These are phyloP conservation scores for Schwanniomyces pseudopolymorphus DNA, from an alignment of 805 yeast genomes.

Conservation along the genomic window DNA sequence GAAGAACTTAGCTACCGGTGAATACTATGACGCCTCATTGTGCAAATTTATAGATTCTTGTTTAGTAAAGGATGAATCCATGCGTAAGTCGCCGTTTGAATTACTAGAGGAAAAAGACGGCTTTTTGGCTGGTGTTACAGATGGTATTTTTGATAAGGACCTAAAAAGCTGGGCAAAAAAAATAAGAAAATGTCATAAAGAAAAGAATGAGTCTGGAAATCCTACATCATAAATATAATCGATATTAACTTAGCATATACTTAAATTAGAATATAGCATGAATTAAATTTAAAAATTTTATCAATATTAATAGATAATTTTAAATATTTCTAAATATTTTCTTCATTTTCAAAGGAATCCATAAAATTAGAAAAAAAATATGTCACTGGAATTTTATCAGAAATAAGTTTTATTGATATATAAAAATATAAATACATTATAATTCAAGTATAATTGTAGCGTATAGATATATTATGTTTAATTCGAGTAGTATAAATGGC, in stretches of 20 bases:
- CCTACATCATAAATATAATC: neutral
- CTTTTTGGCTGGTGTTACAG: conserved; percentile 30
- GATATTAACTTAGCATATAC: neutral
- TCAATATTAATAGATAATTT: neutral
- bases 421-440: no score
- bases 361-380: no score
- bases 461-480: no score
- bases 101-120: conserved; percentile 42
- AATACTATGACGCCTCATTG: conserved; percentile 45
- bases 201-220: conserved; percentile 11
- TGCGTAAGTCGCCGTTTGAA: conserved; percentile 73
- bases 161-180: conserved; percentile 42
- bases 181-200: conserved; percentile 34
- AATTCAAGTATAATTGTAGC: no score
- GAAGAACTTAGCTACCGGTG: conserved; percentile 25
- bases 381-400: no score
- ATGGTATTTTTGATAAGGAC: conserved; percentile 34
- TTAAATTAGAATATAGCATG: neutral
- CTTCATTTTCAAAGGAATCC: no score
- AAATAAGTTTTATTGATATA: no score
- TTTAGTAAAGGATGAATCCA: conserved; percentile 63
- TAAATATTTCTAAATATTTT: no score
- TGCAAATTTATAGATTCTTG: conserved; percentile 74
- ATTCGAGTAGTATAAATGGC: neutral
- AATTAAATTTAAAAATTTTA: neutral